Percentiles rank a stretch among this genome's conserved stretches.
phyloP scores from a whole-genome alignment of 257 asterid species.

The Solanum lycopersicoides region DNA sequence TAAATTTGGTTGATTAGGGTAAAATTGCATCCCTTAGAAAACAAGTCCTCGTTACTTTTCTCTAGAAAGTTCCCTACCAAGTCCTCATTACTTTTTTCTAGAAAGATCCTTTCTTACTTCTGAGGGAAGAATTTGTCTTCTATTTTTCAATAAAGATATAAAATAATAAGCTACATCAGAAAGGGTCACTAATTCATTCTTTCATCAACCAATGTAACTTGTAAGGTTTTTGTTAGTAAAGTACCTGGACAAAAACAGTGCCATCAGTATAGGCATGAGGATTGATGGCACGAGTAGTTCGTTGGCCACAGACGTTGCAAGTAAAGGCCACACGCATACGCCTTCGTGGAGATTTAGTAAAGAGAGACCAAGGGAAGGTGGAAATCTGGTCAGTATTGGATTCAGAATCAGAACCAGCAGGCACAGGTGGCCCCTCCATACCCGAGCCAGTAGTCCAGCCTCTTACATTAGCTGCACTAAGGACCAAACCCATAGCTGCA shows the following conservation, averaged over 20 bases:
- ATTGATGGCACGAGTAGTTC: constrained; percentile 96
- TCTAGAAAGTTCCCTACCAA: background rate
- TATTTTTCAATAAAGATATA: background rate
- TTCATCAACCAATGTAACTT: background rate
- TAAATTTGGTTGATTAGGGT: background rate
- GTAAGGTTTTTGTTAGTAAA: background rate
- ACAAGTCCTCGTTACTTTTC: background rate
- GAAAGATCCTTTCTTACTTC: background rate
- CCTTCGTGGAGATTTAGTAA: constrained; percentile 88
- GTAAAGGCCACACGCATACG: constrained; percentile 96
- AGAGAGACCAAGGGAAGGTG: constrained; percentile 95
- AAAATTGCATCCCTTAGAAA: background rate
- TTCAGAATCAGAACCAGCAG: constrained; percentile 43
- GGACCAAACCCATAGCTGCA: constrained; percentile 84
- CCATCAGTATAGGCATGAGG: constrained; percentile 98
- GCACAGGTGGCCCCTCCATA: constrained; percentile 78
- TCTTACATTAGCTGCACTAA: constrained; percentile 72
- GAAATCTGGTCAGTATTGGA: constrained; percentile 41
- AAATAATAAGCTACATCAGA: background rate
- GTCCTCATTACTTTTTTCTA: background rate
- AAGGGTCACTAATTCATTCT: background rate
- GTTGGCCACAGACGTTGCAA: constrained; percentile 91
- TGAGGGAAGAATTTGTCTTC: background rate
- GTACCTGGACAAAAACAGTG: constrained; percentile 94
- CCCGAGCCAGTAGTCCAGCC: constrained; percentile 99